Evolutionary conservation across 345 rosid genomes (phyloP).

Genomic region (Brassica carinata): DNA sequence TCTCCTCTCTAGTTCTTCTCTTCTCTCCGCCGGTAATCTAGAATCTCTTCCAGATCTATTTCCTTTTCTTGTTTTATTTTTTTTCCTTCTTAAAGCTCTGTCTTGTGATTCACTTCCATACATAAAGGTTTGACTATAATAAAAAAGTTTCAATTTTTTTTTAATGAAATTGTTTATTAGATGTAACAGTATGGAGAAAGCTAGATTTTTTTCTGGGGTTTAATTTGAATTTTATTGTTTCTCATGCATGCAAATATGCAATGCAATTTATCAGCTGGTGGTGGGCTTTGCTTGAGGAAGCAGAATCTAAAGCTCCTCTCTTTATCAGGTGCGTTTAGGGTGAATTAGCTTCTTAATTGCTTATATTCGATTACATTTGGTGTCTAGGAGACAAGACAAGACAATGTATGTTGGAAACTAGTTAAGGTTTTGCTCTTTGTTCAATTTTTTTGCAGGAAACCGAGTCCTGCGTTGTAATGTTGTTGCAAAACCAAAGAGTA

Average conservation of each 20-base stretch:
- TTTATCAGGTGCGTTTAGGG: conserved; percentile 31
- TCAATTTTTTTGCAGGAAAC: conserved; percentile 26
- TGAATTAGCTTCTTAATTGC: conserved; percentile 7
- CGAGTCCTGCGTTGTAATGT: conserved; percentile 42
- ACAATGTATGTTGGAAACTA: neutral
- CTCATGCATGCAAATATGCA: conserved; percentile 32
- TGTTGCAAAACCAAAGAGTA: conserved; percentile 35
- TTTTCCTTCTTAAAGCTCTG: neutral
- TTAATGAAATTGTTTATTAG: conserved; percentile 8
- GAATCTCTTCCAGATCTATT: neutral
- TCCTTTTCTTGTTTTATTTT: neutral
- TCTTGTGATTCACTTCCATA: conserved; percentile 20
- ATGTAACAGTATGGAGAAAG: conserved; percentile 6
- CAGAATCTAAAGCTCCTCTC: conserved; percentile 36
- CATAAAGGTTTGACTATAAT: neutral
- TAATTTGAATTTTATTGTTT: conserved; percentile 12
- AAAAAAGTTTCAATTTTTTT: neutral
- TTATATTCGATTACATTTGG: neutral
- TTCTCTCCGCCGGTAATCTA: conserved; percentile 47
- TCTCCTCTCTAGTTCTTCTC: conserved; percentile 46
- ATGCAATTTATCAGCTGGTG: conserved; percentile 30
- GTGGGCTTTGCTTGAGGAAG: conserved; percentile 33
- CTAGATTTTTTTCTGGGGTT: conserved; percentile 7
- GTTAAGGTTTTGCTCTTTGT: neutral
- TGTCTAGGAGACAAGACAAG: neutral